phyloP scores from a whole-genome alignment of 179 eudicot genomes.

The Dionaea muscipula region DNA sequence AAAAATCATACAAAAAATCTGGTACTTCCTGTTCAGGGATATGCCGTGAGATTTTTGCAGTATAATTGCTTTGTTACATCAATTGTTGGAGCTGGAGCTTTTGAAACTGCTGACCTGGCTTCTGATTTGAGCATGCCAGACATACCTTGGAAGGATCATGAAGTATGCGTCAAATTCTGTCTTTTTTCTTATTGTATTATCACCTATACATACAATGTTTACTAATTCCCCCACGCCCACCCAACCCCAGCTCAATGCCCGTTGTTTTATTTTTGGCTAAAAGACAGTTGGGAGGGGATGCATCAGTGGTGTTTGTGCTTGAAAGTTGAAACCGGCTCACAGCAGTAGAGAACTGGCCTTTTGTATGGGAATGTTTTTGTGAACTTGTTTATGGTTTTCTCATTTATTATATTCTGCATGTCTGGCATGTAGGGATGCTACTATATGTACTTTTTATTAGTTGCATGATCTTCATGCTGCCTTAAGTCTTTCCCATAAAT shows the following conservation, averaged over 20 bases:
- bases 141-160: constrained; percentile 50
- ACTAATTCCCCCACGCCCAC: background rate
- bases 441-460: background rate
- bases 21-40: constrained; percentile 39
- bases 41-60: constrained; percentile 65
- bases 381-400: no score
- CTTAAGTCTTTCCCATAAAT: no score
- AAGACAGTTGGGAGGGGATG: background rate
- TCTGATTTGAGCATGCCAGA: constrained; percentile 30
- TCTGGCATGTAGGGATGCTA: background rate
- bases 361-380: no score
- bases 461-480: no score
- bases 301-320: background rate
- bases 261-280: background rate
- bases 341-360: no score
- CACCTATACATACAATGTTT: background rate
- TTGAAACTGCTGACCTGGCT: constrained; percentile 29
- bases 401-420: background rate
- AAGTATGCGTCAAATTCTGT: constrained; percentile 30
- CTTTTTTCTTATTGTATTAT: constrained; percentile 1
- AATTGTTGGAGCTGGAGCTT: constrained; percentile 28
- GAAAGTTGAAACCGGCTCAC: no score
- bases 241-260: no score
- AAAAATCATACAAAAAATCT: constrained; percentile 21
- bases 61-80: constrained; percentile 22